Base-by-base conservation (phyloP, 78 protist genomes). In the Bodo saltans region DNA sequence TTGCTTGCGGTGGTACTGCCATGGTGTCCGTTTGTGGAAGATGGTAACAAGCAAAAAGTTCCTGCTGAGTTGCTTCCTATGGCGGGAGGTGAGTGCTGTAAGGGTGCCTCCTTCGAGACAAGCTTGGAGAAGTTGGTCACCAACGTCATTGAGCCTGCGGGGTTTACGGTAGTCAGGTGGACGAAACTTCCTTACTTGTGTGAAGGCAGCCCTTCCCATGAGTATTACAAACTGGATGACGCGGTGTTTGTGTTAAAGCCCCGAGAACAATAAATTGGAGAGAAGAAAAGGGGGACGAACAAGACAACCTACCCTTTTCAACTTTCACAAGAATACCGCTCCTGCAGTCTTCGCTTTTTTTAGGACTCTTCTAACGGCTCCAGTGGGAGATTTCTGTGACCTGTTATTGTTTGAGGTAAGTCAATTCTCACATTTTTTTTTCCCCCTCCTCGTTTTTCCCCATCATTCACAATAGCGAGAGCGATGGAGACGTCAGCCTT, bases 1-100 rank as follows among this genome's bases (percentile, higher is more conserved):
- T 42, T 88, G 35, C 40, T 88, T 25, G 91, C 91, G 1, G 86
- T 85, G 0, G 91, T 88, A 11, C 86, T 75, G 38, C 91, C 91
- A 17, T 88, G 84, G 76, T 30, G 42, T 23, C 88, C 91, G 4
- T 88, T 85, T 53, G 88, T 88, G 34, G 91, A 88, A 68, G 39
- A 84, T 42, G 47, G 70, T 39, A 1, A 29, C n/a, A 21, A 40
- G 41, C 72, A 40, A 21, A 1, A 30, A 0, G 37, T 21, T 29
- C 69, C 75, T 60, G 4, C 1, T 3, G 68, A 70, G 53, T 32
- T 26, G 25, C 41, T 68, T 2, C 34, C 71, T 68, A 68, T 85
- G 25, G 67, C 41, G n/a, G 83, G 80, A 40, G 35, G 79, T 29
- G 17, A 12, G 38, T 68, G 72, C 72, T 30, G 3, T 21, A 30